A percentile compares a stretch with the other conserved stretches of the same genome.
Evolutionary conservation across 2,329 filamentous ascomycete genomes (phyloP).

Genomic region (Fusarium tricinctum): DNA sequence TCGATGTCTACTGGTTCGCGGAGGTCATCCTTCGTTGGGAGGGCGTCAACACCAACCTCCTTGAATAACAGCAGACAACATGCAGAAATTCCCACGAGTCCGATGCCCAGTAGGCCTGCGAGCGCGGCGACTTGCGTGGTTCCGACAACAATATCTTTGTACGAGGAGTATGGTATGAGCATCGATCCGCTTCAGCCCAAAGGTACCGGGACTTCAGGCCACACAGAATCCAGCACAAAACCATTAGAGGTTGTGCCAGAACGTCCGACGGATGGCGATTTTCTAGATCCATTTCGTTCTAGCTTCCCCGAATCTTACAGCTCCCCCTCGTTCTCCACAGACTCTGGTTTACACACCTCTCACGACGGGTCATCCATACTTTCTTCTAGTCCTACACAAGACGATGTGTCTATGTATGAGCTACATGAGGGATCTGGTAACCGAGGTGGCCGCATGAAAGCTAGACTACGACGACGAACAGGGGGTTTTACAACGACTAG

Average conservation of each 20-base stretch:
- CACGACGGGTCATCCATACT: conserved; percentile 22
- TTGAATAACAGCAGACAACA: conserved; percentile 14
- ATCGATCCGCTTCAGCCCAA: conserved; percentile 20
- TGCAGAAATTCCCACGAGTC: conserved; percentile 24
- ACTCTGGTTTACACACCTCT: neutral
- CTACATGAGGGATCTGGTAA: conserved; percentile 53
- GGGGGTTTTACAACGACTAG: conserved; percentile 51
- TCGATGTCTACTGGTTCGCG: conserved; percentile 25
- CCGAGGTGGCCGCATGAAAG: conserved; percentile 49
- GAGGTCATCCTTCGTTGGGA: conserved; percentile 36
- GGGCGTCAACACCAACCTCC: conserved; percentile 36
- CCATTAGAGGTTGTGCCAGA: conserved; percentile 30
- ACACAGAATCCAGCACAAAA: conserved; percentile 9
- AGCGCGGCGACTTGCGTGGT: conserved; percentile 21
- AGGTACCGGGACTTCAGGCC: neutral
- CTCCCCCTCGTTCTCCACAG: conserved; percentile 19
- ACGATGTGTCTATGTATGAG: conserved; percentile 38
- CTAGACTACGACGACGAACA: conserved; percentile 51
- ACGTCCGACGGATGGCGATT: conserved; percentile 18
- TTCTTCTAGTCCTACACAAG: conserved; percentile 26
- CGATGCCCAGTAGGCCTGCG: conserved; percentile 17
- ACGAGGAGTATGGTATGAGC: conserved; percentile 25
- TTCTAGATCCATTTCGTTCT: conserved; percentile 18
- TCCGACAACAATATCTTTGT: conserved; percentile 25
- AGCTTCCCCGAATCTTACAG: conserved; percentile 7